Evolutionary conservation across 805 yeast genomes (phyloP), one percentile per base, ranked within the genome.

Genomic region (Alloascoidea hylecoeti): DNA sequence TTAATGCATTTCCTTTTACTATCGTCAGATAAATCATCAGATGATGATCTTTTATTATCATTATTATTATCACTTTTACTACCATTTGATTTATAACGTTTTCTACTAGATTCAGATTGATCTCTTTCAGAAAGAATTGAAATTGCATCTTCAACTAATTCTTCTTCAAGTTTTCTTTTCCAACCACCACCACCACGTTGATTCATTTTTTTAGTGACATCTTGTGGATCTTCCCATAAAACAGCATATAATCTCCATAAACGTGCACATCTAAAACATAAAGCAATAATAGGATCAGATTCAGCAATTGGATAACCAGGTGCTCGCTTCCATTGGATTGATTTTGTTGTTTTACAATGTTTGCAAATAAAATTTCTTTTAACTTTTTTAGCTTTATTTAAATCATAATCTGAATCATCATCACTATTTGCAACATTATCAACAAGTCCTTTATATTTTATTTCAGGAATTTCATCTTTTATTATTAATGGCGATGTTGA

Each of bases 191-290:
- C 68, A 12, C 73, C 57, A 39, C 58, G 53, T 41, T 57, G 61
- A 14, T 47, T 53, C 32, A 18, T 42, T 41, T 70, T 72, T 51
- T 65, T 71, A 34, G 74, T 56, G 0, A 83, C 75, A 39, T 77
- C 85, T 16, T 57, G 46, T 0, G 95, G 95, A 23, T 73, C 75
- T 45, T 78, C 84, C 97, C 97, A 92, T 5, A 63, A 65, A 0
- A 83, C 76, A 0, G 86, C 96, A 55, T 89, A 89, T 32, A 94
- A 61, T 53, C 95, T 68, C 97, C 97, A 89, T 18, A 92, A 51
- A 41, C 81, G 67, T 0, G 96, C 95, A 61, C 98, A 89, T 39
- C 97, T 64, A 18, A 68, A 58, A 54, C 98, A 89, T 12, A 89
- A 59, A 0, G 86, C 96, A 13, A 63, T 56, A 2, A 74, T 58